These are phyloP conservation scores for Purshia tridentata DNA, from an alignment of 306 rosid species.

Conservation along the genomic window DNA sequence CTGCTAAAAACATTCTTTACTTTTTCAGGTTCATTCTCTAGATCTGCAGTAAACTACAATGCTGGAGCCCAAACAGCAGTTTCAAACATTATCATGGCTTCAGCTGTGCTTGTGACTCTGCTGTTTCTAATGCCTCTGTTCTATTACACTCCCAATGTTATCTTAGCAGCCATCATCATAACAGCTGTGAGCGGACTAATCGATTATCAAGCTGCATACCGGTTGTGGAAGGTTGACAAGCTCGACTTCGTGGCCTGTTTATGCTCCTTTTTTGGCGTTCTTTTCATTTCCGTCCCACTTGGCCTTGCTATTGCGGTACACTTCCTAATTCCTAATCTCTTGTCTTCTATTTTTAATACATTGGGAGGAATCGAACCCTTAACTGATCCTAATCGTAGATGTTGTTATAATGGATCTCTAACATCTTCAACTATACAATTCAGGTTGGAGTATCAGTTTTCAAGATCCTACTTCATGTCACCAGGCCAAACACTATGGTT, in stretches of 20 bases:
- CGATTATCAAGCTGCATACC: conserved; percentile 67
- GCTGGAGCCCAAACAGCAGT: conserved; percentile 89
- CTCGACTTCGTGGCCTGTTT: conserved; percentile 87
- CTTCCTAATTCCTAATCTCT: not conserved
- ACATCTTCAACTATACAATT: conserved; percentile 16
- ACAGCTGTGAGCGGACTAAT: conserved; percentile 89
- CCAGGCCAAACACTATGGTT: conserved; percentile 81
- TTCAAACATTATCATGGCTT: conserved; percentile 82
- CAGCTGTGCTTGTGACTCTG: conserved; percentile 91
- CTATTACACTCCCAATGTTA: conserved; percentile 82
- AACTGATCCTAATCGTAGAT: not conserved
- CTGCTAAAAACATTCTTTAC: conserved; percentile 1
- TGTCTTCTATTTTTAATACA: no score
- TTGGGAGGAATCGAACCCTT: no score
- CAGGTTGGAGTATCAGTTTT: conserved; percentile 94
- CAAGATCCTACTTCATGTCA: conserved; percentile 86
- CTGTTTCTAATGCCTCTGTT: conserved; percentile 93
- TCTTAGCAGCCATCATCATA: conserved; percentile 86
- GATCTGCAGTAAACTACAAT: conserved; percentile 91
- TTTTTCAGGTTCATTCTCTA: conserved; percentile 87
- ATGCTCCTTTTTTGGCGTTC: conserved; percentile 88
- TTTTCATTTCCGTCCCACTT: conserved; percentile 85
- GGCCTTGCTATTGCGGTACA: conserved; percentile 94
- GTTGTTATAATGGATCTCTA: conserved; percentile 2
- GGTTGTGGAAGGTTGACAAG: conserved; percentile 91